Evolutionary conservation across 352 stramenopile species (phyloP), one percentile per base, ranked within the genome.

Genomic region (Globisporangium yorkense): DNA sequence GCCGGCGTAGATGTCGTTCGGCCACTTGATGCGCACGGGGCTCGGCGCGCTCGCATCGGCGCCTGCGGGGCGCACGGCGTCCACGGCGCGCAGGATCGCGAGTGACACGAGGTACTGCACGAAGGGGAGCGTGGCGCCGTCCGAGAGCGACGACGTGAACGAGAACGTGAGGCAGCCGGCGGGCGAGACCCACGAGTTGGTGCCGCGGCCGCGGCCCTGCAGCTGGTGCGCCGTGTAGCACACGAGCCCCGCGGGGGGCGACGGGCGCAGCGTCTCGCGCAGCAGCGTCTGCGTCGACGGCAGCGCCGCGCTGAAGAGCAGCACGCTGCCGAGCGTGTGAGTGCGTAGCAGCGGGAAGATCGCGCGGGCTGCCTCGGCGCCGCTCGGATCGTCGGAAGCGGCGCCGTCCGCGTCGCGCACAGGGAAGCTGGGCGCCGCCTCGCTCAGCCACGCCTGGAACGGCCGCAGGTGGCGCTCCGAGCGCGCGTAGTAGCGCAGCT

Each of bases 151-250:
- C 66, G 80, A 94, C 65, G 87, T 87, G 74, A 93, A 97, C 51
- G 86, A 96, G 72, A 96, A 97, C 65, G 87, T 96, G 51, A 96
- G 78, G 71, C 88, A 97, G 52, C 88, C 88, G 55, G 93, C 77
- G 12, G 87, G 88, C 15, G 86, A 92, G 59, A 83, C 74, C 88
- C 88, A 97, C 66, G 76, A 80, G 74, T 97, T 96, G 50, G 70
- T 58, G 44, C 86, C 86, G 35, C 88, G 84, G n/a, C 88, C 88
- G 48, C 88, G 89, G 52, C 86, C 87, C 47, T 75, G 74, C 21
- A 82, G 68, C 64, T 96, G 86, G 55, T 88, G 67, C n/a, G 84
- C 66, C 54, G 84, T 92, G 67, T 87, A 93, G 63, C 84, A 94
- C 40, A 95, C 52, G 8, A 95, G 67, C 16, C 83, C 80, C 18